phyloP scores from a whole-genome alignment of 176 grass and related monocot genomes.

The Dendrocalamus sinicus region DNA sequence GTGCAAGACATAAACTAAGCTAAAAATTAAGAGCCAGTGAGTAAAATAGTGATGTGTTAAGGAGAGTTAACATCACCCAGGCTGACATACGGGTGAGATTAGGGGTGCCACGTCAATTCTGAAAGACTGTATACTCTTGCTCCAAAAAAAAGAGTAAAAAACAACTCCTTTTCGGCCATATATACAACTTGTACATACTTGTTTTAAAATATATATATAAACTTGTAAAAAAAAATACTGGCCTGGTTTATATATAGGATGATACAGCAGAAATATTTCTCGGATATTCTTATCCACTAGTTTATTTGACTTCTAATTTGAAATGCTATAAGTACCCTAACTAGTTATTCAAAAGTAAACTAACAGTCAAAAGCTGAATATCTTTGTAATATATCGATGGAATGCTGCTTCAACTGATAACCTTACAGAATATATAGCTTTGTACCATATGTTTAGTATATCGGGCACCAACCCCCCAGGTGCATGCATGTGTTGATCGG shows the following conservation, averaged over 20 bases:
- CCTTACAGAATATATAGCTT: background rate
- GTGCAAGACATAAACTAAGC: background rate
- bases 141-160: background rate
- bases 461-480: constrained; percentile 15
- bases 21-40: too few species aligned
- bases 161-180: background rate
- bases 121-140: background rate
- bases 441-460: background rate
- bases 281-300: background rate
- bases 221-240: background rate
- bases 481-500: constrained; percentile 37
- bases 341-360: background rate
- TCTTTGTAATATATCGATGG: background rate
- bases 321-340: background rate
- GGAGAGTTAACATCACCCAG: background rate
- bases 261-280: background rate
- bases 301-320: background rate
- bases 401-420: background rate
- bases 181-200: background rate
- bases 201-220: background rate
- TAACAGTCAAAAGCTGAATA: background rate
- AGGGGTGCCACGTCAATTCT: background rate
- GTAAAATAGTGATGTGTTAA: background rate
- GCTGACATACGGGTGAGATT: background rate
- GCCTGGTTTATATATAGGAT: background rate